Evolutionary conservation across 2,329 filamentous ascomycete species (phyloP), one percentile per base, ranked within the genome.

Genomic region (Hypomyces rosellus): DNA sequence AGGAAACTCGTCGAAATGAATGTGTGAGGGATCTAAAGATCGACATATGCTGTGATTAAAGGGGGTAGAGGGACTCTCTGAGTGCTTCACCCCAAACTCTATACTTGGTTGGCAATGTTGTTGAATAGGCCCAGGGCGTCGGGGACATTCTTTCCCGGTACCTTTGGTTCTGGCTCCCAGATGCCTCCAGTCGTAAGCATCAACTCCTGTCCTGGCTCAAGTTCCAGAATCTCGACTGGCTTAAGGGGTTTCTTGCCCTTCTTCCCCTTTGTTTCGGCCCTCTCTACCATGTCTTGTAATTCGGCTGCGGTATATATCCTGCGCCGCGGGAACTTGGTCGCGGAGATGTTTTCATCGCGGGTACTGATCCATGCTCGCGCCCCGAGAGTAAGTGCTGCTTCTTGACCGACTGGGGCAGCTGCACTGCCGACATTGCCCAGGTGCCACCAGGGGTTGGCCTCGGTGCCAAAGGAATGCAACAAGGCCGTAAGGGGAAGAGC

Each of bases 401-500:
- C 74, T 22, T 76, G 62, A 0, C 83, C 84, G 11, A 75, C 73
- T 0, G 80, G 78, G 9, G 75, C 74, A 1, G 81, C 82, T 2
- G 72, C 69, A 20, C 76, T 77, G 46, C 82, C 75, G 46, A 78
- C 76, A 0, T 81, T 80, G 34, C 81, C 81, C 2, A 84, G n/a
- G 3, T 84, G n/a, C 65, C 78, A 84, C 77, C 80, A 83, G 1
- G 80, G 78, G 41, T 80, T 81, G 16, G 72, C 67, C 22, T 83
- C 74, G 8, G 68, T 69, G 58, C 85, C 79, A 65, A 86, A 82
- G 48, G 77, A 79, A 62, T 87, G 84, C 14, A 88, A 70, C 4
- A 88, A 75, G 0, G 78, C 76, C 0, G 80, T 85, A 15, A 88
- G 67, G 0, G 82, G 83, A 3, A 85, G 69, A 0, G 82, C 80